phyloP scores from a whole-genome alignment of 2,329 filamentous ascomycete species.

The Fusarium begoniae region DNA sequence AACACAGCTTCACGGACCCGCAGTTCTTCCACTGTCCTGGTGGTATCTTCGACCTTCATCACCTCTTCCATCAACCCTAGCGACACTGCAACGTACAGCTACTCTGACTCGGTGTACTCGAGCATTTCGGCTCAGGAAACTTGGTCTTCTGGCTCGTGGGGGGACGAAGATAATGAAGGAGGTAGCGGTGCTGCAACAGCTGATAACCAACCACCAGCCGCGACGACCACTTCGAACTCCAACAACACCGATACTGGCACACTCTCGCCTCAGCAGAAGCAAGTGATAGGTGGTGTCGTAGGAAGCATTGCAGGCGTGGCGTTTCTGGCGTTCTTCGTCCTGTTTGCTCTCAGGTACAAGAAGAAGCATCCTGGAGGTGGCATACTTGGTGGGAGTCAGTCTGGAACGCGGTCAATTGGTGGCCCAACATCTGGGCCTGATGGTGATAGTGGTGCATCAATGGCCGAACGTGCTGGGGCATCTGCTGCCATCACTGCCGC shows the following conservation, averaged over 20 bases:
- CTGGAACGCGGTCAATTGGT: slow-evolving; percentile 38
- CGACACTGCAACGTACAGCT: slow-evolving; percentile 21
- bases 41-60: slow-evolving; percentile 32
- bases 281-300: slow-evolving; percentile 65
- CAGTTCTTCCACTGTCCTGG: slow-evolving; percentile 31
- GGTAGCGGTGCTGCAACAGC: slow-evolving; percentile 29
- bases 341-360: slow-evolving; percentile 65
- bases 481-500: slow-evolving; percentile 56
- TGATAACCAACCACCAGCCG: slow-evolving; percentile 30
- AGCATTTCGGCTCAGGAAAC: slow-evolving; percentile 39
- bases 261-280: slow-evolving; percentile 48
- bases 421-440: slow-evolving; percentile 24
- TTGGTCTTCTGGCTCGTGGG: slow-evolving; percentile 36
- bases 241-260: slow-evolving; percentile 33
- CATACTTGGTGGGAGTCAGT: slow-evolving; percentile 54
- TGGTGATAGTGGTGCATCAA: slow-evolving; percentile 43
- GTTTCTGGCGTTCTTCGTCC: slow-evolving; percentile 62
- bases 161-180: slow-evolving; percentile 18
- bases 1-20: slow-evolving; percentile 12
- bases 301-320: slow-evolving; percentile 68
- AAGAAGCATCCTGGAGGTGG: slow-evolving; percentile 57
- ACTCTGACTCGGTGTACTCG: slow-evolving; percentile 38
- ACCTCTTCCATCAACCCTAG: slow-evolving; percentile 28
- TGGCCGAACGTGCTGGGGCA: slow-evolving; percentile 57
- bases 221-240: slow-evolving; percentile 32